phyloP scores from a whole-genome alignment of 345 rosid species.

The Hypericum androsaemum region DNA sequence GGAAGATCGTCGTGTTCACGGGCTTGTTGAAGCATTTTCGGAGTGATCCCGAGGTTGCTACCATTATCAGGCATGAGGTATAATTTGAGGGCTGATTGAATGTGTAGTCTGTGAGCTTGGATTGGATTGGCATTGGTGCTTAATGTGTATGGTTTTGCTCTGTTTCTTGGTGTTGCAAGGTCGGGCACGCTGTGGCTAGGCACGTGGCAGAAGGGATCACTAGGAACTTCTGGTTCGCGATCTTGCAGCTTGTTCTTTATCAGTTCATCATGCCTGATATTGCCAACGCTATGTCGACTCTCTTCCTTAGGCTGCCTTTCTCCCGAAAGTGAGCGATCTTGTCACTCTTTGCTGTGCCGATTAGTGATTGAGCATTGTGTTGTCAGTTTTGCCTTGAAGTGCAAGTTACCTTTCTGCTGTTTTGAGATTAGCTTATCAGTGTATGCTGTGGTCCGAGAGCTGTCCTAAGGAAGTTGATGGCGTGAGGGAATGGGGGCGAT shows the following conservation, averaged over 20 bases:
- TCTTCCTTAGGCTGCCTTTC: slow-evolving; percentile 81
- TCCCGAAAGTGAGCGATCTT: slow-evolving; percentile 52
- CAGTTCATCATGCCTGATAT: slow-evolving; percentile 76
- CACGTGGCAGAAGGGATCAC: slow-evolving; percentile 69
- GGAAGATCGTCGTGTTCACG: slow-evolving; percentile 80
- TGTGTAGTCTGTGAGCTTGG: background rate
- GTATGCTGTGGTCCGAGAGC: no score
- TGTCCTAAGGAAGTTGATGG: no score
- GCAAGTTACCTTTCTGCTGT: no score
- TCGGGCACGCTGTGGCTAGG: slow-evolving; percentile 87
- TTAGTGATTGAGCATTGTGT: background rate
- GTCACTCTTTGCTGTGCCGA: background rate
- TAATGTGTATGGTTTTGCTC: slow-evolving; percentile 1
- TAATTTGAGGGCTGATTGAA: background rate
- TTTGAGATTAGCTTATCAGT: no score
- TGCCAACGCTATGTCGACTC: slow-evolving; percentile 61
- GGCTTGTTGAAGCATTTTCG: slow-evolving; percentile 70
- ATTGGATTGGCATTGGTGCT: slow-evolving; percentile 2
- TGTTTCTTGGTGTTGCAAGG: slow-evolving; percentile 28
- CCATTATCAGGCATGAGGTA: slow-evolving; percentile 90
- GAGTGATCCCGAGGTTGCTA: slow-evolving; percentile 81
- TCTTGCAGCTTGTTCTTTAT: slow-evolving; percentile 54
- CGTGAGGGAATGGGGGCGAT: no score
- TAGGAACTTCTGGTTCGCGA: slow-evolving; percentile 70
- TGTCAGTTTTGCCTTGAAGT: background rate